Conservation (phyloP, 2,329 filamentous ascomycete genomes). For the Arthrobotrys megalospora region DNA sequence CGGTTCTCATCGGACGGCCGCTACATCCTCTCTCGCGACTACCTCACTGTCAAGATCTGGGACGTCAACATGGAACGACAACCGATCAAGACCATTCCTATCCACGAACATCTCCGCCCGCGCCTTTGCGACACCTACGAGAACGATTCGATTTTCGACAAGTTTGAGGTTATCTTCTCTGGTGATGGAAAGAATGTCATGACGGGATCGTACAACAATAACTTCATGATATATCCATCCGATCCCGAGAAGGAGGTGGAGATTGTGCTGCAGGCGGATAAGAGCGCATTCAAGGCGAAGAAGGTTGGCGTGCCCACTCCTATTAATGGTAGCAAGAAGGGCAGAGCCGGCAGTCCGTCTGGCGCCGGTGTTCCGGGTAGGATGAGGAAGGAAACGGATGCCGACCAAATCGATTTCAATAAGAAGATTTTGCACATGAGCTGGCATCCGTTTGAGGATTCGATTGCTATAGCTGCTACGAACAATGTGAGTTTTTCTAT, state of each 20-base stretch:
- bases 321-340: slow-evolving; percentile 95
- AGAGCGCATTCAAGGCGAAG: slow-evolving; percentile 99
- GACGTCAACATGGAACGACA: slow-evolving; percentile 99
- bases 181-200: slow-evolving; percentile 99
- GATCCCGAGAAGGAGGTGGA: slow-evolving; percentile 97
- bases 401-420: slow-evolving; percentile 99
- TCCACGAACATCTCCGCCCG: slow-evolving; percentile 95
- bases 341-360: slow-evolving; percentile 88
- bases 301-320: slow-evolving; percentile 98
- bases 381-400: slow-evolving; percentile 99
- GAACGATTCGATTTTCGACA: slow-evolving; percentile 99
- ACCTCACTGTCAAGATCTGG: slow-evolving; percentile 99
- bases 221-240: slow-evolving; percentile 99
- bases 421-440: slow-evolving; percentile 99
- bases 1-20: slow-evolving; percentile 96
- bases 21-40: slow-evolving; percentile 97
- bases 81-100: slow-evolving; percentile 97
- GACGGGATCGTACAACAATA: slow-evolving; percentile 99
- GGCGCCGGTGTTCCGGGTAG: slow-evolving; percentile 85
- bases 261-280: slow-evolving; percentile 96
- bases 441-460: slow-evolving; percentile 99
- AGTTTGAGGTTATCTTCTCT: slow-evolving; percentile 99
- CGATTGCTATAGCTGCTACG: slow-evolving; percentile 98
- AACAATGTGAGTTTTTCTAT: slow-evolving; percentile 85
- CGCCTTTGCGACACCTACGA: slow-evolving; percentile 98